Percentiles rank a stretch among this genome's conserved stretches.
phyloP scores from a whole-genome alignment of 2,329 filamentous ascomycete species.

The Cladosporium sp. region DNA sequence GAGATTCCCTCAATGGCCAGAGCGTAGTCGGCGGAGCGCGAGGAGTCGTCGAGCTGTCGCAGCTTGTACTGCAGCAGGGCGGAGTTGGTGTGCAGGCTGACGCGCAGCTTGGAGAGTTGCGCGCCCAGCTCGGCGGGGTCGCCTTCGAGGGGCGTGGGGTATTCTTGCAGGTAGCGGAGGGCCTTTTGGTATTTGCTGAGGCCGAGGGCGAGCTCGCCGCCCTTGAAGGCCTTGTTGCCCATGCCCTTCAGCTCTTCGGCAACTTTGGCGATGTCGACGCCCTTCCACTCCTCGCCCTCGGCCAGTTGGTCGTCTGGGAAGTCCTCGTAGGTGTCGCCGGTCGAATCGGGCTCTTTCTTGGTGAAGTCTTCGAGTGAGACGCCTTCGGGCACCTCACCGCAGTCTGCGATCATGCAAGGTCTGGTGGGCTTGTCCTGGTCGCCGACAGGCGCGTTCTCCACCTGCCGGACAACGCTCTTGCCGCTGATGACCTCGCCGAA shows the following conservation, averaged over 20 bases:
- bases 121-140: constrained; percentile 65
- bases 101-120: constrained; percentile 69
- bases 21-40: constrained; percentile 67
- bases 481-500: constrained; percentile 92
- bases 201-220: constrained; percentile 62
- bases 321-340: constrained; percentile 91
- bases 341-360: constrained; percentile 68
- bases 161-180: constrained; percentile 82
- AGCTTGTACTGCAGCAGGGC: constrained; percentile 83
- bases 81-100: constrained; percentile 84
- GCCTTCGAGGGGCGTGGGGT: constrained; percentile 64
- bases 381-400: constrained; percentile 73
- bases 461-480: constrained; percentile 83
- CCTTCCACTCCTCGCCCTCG: constrained; percentile 56
- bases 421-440: constrained; percentile 71
- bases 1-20: constrained; percentile 61
- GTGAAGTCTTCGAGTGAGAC: constrained; percentile 64
- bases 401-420: constrained; percentile 72
- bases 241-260: constrained; percentile 83
- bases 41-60: constrained; percentile 64
- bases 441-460: constrained; percentile 78
- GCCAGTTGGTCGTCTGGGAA: constrained; percentile 77
- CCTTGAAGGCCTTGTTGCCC: constrained; percentile 91
- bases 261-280: constrained; percentile 69
- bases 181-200: constrained; percentile 95